Evolutionary conservation across 148 eudicot genomes (phyloP).

Genomic region (Amaranthus palmeri): DNA sequence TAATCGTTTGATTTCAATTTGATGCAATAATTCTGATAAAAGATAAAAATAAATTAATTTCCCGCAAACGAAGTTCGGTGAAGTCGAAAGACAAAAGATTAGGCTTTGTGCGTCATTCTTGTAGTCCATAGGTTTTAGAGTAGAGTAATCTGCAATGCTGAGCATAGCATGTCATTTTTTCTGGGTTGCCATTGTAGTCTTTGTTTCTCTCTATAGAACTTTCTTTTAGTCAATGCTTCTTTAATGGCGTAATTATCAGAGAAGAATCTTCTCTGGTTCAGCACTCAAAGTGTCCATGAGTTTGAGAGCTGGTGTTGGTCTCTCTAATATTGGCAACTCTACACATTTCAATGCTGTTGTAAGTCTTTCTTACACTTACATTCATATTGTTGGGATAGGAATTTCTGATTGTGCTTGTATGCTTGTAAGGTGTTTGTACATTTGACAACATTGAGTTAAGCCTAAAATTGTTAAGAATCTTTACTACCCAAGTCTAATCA

Average conservation of each 20-base stretch:
- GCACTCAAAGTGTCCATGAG: constrained; percentile 67
- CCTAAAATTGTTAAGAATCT: too few species aligned
- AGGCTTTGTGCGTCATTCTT: neutral
- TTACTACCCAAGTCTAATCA: too few species aligned
- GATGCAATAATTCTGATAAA: too few species aligned
- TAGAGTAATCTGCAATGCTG: constrained; percentile 44
- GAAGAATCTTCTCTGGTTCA: constrained; percentile 39
- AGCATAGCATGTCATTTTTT: constrained; percentile 47
- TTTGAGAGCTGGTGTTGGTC: constrained; percentile 94
- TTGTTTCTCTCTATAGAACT: constrained; percentile 28
- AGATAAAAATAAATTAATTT: too few species aligned
- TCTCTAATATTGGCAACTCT: constrained; percentile 96
- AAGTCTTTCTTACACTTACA: constrained; percentile 21
- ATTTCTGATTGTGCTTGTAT: neutral
- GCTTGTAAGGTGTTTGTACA: constrained; percentile 22
- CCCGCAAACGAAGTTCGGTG: neutral
- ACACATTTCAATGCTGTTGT: constrained; percentile 99
- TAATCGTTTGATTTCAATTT: too few species aligned
- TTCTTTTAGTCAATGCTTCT: constrained; percentile 10
- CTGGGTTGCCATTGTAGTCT: constrained; percentile 40
- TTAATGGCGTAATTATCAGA: constrained; percentile 14
- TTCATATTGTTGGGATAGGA: neutral
- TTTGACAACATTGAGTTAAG: neutral
- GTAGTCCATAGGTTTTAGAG: too few species aligned
- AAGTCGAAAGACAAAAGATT: neutral